phyloP scores from a whole-genome alignment of 371 early-diverging fungal species.

The Paraphysoderma sedebokerense region DNA sequence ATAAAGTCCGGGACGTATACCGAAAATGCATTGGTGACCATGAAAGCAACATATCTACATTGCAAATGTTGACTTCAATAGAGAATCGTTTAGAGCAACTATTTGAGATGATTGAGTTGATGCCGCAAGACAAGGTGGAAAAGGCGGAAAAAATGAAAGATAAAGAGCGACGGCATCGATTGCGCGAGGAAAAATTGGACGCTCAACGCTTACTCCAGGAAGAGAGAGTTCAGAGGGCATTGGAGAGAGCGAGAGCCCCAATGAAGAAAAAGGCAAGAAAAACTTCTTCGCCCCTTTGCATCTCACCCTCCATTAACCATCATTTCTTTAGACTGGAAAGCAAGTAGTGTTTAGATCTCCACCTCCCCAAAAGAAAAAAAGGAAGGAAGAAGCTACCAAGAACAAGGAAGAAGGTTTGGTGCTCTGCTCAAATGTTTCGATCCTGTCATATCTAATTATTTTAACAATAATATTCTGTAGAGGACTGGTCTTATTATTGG shows the following conservation, averaged over 20 bases:
- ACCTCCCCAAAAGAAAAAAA: constrained; percentile 1
- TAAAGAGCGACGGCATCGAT: constrained; percentile 25
- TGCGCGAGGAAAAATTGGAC: constrained; percentile 26
- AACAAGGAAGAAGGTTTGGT: constrained; percentile 1
- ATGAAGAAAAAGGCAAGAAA: constrained; percentile 23
- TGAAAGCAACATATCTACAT: constrained; percentile 21
- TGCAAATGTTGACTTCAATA: constrained; percentile 27
- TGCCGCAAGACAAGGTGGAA: constrained; percentile 31
- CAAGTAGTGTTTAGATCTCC: constrained; percentile 25
- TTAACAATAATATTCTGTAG: no score
- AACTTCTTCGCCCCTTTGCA: not conserved
- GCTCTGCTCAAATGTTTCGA: no score
- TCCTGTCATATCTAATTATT: no score
- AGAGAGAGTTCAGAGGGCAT: constrained; percentile 20
- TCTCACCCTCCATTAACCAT: not conserved
- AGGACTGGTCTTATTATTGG: no score
- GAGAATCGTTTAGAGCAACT: constrained; percentile 29
- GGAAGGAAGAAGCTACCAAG: not conserved
- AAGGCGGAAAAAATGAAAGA: constrained; percentile 35
- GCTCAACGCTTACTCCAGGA: constrained; percentile 19
- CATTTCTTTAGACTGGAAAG: constrained; percentile 16
- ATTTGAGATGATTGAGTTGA: constrained; percentile 26
- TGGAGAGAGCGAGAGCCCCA: constrained; percentile 28
- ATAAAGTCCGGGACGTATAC: constrained; percentile 27
- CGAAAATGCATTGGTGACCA: constrained; percentile 23